Conservation (phyloP, 768 basidiomycete species). For the Pleurotus ostreatus region DNA sequence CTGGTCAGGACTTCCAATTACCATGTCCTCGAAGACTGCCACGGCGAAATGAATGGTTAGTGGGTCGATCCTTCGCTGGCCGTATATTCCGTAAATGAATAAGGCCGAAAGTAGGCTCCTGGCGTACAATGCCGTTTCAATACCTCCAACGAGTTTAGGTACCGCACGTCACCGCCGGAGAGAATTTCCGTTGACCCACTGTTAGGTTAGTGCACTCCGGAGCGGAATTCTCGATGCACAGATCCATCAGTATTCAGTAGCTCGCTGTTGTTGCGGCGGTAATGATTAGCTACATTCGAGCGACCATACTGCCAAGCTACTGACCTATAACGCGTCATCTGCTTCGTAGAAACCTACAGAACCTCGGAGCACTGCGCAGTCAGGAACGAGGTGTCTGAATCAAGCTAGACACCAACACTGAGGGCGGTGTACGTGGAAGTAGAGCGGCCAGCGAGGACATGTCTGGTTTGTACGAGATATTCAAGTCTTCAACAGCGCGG, state of each 20-base stretch:
- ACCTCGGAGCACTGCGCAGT: constrained; percentile 3
- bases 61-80: neutral
- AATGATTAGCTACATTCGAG: neutral
- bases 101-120: neutral
- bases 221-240: too few species aligned
- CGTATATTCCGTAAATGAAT: neutral
- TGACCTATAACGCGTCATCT: neutral
- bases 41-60: too few species aligned
- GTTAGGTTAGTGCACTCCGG: neutral
- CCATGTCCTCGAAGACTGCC: too few species aligned
- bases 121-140: neutral
- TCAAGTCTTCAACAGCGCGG: too few species aligned
- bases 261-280: neutral
- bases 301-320: neutral
- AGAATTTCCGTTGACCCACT: neutral
- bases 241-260: too few species aligned
- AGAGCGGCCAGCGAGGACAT: constrained; percentile 7
- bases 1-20: too few species aligned
- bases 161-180: neutral
- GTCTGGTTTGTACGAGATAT: neutral
- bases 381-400: constrained; percentile 1
- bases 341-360: neutral
- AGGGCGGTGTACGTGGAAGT: constrained; percentile 7
- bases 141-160: neutral
- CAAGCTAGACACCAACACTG: neutral